A percentile compares a stretch with the other conserved stretches of the same genome.
Evolutionary conservation across 495 filamentous ascomycete species (phyloP).

Genomic region (Daldinia grandis): DNA sequence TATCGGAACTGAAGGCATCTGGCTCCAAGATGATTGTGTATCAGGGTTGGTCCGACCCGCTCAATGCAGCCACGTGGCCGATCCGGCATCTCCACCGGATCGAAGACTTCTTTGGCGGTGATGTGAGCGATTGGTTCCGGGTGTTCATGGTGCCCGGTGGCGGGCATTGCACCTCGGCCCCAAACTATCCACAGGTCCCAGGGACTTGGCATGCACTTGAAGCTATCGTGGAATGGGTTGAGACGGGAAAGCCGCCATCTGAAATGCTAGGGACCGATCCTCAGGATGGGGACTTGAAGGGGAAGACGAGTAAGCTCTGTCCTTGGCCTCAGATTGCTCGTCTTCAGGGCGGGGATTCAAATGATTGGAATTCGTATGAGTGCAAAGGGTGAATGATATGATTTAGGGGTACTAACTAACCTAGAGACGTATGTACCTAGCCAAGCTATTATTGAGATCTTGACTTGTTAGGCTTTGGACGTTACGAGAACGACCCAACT

Average conservation of each 20-base stretch:
- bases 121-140: conserved; percentile 49
- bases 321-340: conserved; percentile 50
- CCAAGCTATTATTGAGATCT: too few species aligned
- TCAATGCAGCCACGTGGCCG: conserved; percentile 53
- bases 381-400: conserved; percentile 3
- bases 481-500: too few species aligned
- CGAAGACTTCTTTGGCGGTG: conserved; percentile 38
- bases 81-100: conserved; percentile 53
- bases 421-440: neutral
- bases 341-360: conserved; percentile 31
- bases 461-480: too few species aligned
- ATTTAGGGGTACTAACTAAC: neutral
- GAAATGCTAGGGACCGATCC: conserved; percentile 44
- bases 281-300: conserved; percentile 35
- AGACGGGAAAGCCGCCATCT: conserved; percentile 35
- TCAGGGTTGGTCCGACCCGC: conserved; percentile 54
- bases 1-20: conserved; percentile 42
- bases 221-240: conserved; percentile 47
- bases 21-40: conserved; percentile 53
- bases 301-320: conserved; percentile 49
- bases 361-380: conserved; percentile 37
- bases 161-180: conserved; percentile 52
- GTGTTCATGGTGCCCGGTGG: conserved; percentile 53
- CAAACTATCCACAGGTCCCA: conserved; percentile 47
- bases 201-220: conserved; percentile 48